Evolutionary conservation across 2,329 filamentous ascomycete species (phyloP).

Genomic region (Arthrobotrys iridis): DNA sequence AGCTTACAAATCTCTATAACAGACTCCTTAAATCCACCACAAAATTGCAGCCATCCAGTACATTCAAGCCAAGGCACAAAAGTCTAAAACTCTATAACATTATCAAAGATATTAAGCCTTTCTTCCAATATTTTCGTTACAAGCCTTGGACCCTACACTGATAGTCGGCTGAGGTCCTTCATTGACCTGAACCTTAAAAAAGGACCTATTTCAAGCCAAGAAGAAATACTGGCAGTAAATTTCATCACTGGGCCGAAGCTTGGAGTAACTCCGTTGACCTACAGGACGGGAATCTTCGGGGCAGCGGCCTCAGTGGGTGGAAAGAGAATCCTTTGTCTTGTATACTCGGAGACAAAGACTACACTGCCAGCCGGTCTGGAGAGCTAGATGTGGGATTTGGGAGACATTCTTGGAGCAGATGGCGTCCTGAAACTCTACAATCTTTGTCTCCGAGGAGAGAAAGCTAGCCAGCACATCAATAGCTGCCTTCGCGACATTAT

Average conservation of each 20-base stretch:
- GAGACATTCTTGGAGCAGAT: neutral
- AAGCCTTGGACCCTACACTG: neutral
- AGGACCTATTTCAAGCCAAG: neutral
- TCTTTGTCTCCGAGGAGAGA: neutral
- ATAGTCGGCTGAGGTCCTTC: neutral
- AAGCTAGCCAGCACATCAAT: neutral
- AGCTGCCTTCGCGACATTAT: neutral
- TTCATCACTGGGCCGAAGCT: neutral
- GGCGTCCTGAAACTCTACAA: neutral
- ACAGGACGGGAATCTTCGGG: neutral
- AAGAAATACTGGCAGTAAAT: neutral
- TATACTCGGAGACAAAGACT: neutral
- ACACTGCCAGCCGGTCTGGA: neutral
- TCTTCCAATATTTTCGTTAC: neutral
- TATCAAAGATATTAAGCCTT: neutral
- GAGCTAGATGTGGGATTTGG: neutral
- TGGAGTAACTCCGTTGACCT: neutral
- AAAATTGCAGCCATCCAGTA: conserved; percentile 1
- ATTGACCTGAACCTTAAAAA: neutral
- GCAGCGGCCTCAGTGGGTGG: neutral
- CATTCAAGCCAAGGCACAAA: neutral
- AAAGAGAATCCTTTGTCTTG: neutral
- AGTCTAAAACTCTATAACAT: neutral
- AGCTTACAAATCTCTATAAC: neutral
- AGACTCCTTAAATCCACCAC: neutral